Conservation (phyloP, 306 rosid species). For the Echinosophora koreensis region DNA sequence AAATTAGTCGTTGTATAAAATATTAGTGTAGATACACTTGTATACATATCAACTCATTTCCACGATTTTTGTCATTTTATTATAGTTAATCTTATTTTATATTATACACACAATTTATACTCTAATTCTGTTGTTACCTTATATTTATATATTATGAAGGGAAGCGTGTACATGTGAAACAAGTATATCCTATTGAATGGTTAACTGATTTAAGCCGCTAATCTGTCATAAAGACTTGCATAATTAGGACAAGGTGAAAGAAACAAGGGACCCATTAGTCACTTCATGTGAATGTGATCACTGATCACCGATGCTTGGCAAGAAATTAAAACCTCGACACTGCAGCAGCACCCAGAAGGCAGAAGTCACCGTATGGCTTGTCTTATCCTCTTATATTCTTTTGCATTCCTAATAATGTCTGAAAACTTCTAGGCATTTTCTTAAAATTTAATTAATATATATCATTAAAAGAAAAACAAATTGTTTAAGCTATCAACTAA, state of each 20-base stretch:
- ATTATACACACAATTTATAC: too few relatives aligned
- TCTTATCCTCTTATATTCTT: conserved; percentile 39
- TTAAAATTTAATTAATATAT: not conserved
- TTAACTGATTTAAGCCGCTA: conserved; percentile 43
- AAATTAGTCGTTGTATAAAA: conserved; percentile 46
- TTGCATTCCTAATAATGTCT: not conserved
- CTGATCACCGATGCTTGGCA: conserved; percentile 33
- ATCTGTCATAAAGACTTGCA: conserved; percentile 48
- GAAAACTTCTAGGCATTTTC: too few relatives aligned
- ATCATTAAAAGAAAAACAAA: too few relatives aligned
- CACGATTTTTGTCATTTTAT: not conserved
- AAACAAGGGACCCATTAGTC: conserved; percentile 47
- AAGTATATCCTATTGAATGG: too few relatives aligned
- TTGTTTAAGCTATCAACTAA: too few relatives aligned
- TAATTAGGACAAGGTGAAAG: conserved; percentile 47
- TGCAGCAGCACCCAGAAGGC: not conserved
- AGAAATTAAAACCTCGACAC: conserved; percentile 35
- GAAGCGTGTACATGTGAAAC: too few relatives aligned
- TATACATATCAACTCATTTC: not conserved
- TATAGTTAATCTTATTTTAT: too few relatives aligned
- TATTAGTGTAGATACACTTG: not conserved
- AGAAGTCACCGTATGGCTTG: conserved; percentile 6
- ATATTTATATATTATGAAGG: too few relatives aligned
- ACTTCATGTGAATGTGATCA: conserved; percentile 37
- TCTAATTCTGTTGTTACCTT: too few relatives aligned